Percentiles rank a stretch among this genome's conserved stretches.
phyloP scores from a whole-genome alignment of 2,329 filamentous ascomycete genomes.

The Fusarium tricinctum region DNA sequence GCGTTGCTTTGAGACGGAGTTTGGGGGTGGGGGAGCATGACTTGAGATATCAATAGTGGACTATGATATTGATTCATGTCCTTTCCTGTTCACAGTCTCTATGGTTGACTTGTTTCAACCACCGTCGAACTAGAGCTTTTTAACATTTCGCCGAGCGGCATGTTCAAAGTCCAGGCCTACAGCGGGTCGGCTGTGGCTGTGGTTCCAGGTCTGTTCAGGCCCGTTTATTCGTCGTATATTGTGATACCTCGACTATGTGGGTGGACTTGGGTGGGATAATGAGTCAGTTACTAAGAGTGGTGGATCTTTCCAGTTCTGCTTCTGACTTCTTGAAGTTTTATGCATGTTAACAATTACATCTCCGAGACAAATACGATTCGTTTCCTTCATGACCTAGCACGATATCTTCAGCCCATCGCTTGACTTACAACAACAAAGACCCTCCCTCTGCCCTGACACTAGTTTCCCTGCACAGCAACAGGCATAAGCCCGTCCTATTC shows the following conservation, averaged over 20 bases:
- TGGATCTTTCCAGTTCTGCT: not conserved
- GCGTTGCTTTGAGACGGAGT: conserved; percentile 3
- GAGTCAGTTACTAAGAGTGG: conserved; percentile 16
- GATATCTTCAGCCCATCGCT: not conserved
- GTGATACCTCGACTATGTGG: conserved; percentile 4
- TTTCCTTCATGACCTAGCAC: too few relatives aligned
- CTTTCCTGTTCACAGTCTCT: not conserved
- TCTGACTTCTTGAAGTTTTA: too few relatives aligned
- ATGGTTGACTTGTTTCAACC: conserved; percentile 1
- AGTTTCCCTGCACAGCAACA: too few relatives aligned
- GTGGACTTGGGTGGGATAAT: conserved; percentile 8
- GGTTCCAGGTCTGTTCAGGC: not conserved
- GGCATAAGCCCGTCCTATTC: conserved; percentile 5
- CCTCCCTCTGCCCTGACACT: too few relatives aligned
- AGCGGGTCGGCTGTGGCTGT: conserved; percentile 16
- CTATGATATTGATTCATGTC: conserved; percentile 18
- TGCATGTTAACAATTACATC: not conserved
- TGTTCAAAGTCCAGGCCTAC: not conserved
- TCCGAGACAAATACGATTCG: not conserved
- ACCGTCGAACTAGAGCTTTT: not conserved
- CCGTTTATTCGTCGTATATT: conserved; percentile 4
- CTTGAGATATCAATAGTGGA: conserved; percentile 9
- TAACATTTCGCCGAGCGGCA: conserved; percentile 9
- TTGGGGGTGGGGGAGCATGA: conserved; percentile 7
- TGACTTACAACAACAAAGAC: not conserved